Base-by-base conservation (phyloP, 768 basidiomycete species). In the Boletus reticuloceps region DNA sequence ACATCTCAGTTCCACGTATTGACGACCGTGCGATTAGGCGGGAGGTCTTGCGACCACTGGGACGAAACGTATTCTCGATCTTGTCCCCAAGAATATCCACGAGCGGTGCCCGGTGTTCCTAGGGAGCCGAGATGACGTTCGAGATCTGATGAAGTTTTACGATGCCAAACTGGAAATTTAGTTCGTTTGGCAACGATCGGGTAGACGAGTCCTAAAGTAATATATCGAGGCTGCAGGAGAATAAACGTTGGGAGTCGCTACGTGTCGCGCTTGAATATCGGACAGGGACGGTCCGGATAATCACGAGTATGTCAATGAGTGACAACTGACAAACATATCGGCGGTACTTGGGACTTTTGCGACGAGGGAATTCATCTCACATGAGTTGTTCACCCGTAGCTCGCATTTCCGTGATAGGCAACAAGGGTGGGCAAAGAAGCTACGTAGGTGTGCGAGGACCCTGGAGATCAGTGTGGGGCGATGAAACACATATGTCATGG, bases 1-100 rank as follows among this genome's bases (percentile, higher is more conserved):
- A 29, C 29, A 29, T 29, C 29, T 29, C 5, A 11, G 37, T 50
- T 34, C 0, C 20, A 41, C n/a, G 10, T 50, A 22, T 13, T 25
- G 7, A 53, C 50, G 43, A 47, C 29, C 17, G 22, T 22, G 42
- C 38, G 22, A 67, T 59, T 57, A 97, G 88, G 97, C 97, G 32
- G 97, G 97, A 19, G 97, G 97, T 27, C 76, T 98, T 60, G 97
- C 97, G 2, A 98, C 96, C 16, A 98, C 97, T 2, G 97, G 97
- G 32, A 91, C 82, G n/a, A 80, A 85, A 67, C 85, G 96, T 29
- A 94, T 99, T 66, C 79, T 99, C 44, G 97, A 99, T 66, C 88
- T 99, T 58, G 75, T 86, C 43, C 88, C 97, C 7, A 92, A 82
- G 51, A 74, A 69, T 63, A 97, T 98, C 58, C 97, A 99, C 68